Base-by-base conservation (phyloP, 1,139 yeast genomes). In the Candida tunisiensis region DNA sequence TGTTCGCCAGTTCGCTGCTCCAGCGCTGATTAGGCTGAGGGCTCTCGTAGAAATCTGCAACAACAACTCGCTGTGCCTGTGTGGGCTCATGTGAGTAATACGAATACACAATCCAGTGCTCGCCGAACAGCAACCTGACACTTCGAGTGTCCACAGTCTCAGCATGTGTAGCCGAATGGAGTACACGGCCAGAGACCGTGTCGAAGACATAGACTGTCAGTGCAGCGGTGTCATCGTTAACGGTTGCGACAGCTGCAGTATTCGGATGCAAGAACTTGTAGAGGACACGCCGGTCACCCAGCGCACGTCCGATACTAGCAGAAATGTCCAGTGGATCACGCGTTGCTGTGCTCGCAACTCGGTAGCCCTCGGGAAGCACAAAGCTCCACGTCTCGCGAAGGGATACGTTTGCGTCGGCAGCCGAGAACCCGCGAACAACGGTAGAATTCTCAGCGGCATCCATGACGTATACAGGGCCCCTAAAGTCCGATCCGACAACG, bases 241-340 rank as follows among this genome's bases (percentile, higher is more conserved):
- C 46, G 2, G 73, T 61, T 2, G 75, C 60, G 21, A 74, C 54
- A 0, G 78, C 65, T 3, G 74, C 57, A 13, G 69, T 36, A 40
- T 79, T 72, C 16, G 85, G 91, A 42, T 79, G 66, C 35, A 85
- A 57, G 47, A 79, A 85, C 51, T 85, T 88, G 64, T 85, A 83
- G 26, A 83, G 54, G 1, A 83, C 91, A 1, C 74, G 61, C 42
- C 82, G 65, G 41, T 78, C 73, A 13, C 75, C 74, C 22, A 77
- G 55, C 1, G 78, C 65, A 21, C 69, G 63, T 9, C 93, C 95
- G 28, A 74, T 51, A n/a, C 77, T 73, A 1, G 74, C 68, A 3
- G 72, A 61, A 12, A 51, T 47, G 8, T 65, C 66, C 16, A 45
- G 45, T 2, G 65, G 62, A 26, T 55, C 54, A 29, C 67, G 55